These are phyloP conservation scores for Diaporthe humulicola DNA, from an alignment of 2,329 filamentous ascomycete species.

Conservation along the genomic window DNA sequence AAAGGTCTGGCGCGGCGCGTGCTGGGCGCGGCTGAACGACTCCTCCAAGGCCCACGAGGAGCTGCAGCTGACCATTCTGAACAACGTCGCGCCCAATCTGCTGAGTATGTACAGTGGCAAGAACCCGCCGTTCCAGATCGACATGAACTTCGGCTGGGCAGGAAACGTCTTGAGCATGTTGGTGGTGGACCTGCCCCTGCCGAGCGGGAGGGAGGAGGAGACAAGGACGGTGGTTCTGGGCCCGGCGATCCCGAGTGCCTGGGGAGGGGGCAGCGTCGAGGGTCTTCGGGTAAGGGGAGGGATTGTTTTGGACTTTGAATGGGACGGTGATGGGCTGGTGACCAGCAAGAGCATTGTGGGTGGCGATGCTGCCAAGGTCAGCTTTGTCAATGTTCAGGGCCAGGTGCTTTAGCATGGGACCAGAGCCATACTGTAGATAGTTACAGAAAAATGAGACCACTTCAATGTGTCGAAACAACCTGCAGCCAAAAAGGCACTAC, in stretches of 20 bases:
- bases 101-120: constrained; percentile 64
- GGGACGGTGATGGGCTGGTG: constrained; percentile 55
- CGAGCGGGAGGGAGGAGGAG: constrained; percentile 41
- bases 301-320: constrained; percentile 57
- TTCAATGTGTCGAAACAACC: neutral
- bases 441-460: neutral
- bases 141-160: constrained; percentile 68
- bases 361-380: constrained; percentile 34
- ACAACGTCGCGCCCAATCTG: constrained; percentile 64
- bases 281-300: constrained; percentile 61
- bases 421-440: neutral
- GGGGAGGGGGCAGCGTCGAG: constrained; percentile 58
- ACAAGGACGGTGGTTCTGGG: constrained; percentile 57
- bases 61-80: constrained; percentile 60
- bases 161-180: constrained; percentile 66
- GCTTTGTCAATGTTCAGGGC: constrained; percentile 42
- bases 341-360: constrained; percentile 33
- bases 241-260: constrained; percentile 60
- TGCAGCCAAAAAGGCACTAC: neutral
- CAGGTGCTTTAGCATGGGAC: constrained; percentile 11
- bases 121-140: constrained; percentile 67
- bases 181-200: constrained; percentile 60
- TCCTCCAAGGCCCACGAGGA: constrained; percentile 62
- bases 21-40: constrained; percentile 68
- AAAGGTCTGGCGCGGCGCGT: constrained; percentile 69